These are phyloP conservation scores for Thamnidium elegans DNA, from an alignment of 192 early-diverging fungal species.

Conservation along the genomic window DNA sequence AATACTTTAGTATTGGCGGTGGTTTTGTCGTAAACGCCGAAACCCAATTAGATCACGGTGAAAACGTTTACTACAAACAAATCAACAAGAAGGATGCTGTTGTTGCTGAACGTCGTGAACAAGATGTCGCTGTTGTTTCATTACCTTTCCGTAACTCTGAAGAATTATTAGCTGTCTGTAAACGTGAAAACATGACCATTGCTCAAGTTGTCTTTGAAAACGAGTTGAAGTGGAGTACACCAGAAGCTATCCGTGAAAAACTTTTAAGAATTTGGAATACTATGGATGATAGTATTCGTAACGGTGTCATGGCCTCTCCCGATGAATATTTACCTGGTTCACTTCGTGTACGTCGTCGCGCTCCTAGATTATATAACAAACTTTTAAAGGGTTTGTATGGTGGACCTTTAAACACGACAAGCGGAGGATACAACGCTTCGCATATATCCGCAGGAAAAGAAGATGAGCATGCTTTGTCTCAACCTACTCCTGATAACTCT, in stretches of 20 bases:
- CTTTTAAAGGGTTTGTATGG: slow-evolving; percentile 74
- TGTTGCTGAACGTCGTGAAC: slow-evolving; percentile 56
- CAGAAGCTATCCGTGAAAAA: slow-evolving; percentile 74
- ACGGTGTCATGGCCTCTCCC: slow-evolving; percentile 61
- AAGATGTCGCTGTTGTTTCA: slow-evolving; percentile 73
- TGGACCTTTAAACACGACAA: slow-evolving; percentile 15
- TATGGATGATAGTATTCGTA: slow-evolving; percentile 85
- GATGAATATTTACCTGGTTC: slow-evolving; percentile 67
- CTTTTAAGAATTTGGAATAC: slow-evolving; percentile 84
- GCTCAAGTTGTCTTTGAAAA: slow-evolving; percentile 94
- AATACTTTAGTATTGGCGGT: slow-evolving; percentile 95
- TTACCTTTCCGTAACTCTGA: slow-evolving; percentile 82
- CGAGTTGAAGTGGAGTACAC: slow-evolving; percentile 84
- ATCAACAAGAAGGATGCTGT: slow-evolving; percentile 31
- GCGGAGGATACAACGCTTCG: slow-evolving; percentile 20
- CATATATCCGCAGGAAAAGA: slow-evolving; percentile 18
- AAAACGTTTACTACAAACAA: slow-evolving; percentile 48
- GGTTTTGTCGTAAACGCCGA: slow-evolving; percentile 94
- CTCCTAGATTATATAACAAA: slow-evolving; percentile 83
- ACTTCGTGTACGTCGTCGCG: slow-evolving; percentile 79
- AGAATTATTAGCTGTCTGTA: slow-evolving; percentile 79
- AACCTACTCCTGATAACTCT: neutral
- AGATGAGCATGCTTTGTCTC: neutral
- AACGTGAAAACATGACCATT: slow-evolving; percentile 81
- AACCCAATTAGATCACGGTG: slow-evolving; percentile 73